Evolutionary conservation across 2,329 filamentous ascomycete genomes (phyloP).

Genomic region (Scorias spongiosa): DNA sequence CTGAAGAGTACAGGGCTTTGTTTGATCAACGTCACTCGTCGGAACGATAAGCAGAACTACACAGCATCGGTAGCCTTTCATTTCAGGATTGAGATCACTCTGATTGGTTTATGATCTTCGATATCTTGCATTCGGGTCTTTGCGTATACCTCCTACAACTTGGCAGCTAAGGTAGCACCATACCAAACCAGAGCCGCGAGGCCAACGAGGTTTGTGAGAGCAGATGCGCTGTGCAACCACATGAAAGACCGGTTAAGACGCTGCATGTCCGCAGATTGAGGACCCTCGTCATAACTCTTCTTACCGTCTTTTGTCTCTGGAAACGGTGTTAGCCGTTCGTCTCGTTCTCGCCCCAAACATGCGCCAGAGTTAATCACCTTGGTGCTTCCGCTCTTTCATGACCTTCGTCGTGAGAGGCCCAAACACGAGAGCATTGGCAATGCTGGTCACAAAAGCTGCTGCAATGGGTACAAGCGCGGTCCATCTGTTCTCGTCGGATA

Average conservation of each 20-base stretch:
- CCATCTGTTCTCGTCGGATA: slow-evolving; percentile 46
- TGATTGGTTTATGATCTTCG: too few relatives aligned
- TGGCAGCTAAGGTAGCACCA: slow-evolving; percentile 56
- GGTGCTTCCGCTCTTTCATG: slow-evolving; percentile 62
- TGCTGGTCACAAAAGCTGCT: slow-evolving; percentile 53
- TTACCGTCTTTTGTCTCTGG: slow-evolving; percentile 75
- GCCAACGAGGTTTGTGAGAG: slow-evolving; percentile 59
- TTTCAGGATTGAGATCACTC: too few relatives aligned
- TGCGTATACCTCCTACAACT: slow-evolving; percentile 25
- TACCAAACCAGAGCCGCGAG: slow-evolving; percentile 60
- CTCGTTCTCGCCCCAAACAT: too few relatives aligned
- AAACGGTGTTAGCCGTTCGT: neutral
- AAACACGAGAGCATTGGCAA: slow-evolving; percentile 55
- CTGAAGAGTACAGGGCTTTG: too few relatives aligned
- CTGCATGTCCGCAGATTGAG: slow-evolving; percentile 75
- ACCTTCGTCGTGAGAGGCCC: slow-evolving; percentile 60
- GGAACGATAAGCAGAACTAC: too few relatives aligned
- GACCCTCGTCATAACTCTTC: slow-evolving; percentile 62
- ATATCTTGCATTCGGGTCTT: too few relatives aligned
- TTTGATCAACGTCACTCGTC: too few relatives aligned
- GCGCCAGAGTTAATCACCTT: slow-evolving; percentile 41
- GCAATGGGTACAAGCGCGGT: slow-evolving; percentile 53
- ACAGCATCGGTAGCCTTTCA: too few relatives aligned
- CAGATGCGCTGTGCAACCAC: slow-evolving; percentile 66
- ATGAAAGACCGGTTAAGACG: slow-evolving; percentile 65